Conservation (phyloP, 1,139 yeast genomes). For the Ogataea hybrid region DNA sequence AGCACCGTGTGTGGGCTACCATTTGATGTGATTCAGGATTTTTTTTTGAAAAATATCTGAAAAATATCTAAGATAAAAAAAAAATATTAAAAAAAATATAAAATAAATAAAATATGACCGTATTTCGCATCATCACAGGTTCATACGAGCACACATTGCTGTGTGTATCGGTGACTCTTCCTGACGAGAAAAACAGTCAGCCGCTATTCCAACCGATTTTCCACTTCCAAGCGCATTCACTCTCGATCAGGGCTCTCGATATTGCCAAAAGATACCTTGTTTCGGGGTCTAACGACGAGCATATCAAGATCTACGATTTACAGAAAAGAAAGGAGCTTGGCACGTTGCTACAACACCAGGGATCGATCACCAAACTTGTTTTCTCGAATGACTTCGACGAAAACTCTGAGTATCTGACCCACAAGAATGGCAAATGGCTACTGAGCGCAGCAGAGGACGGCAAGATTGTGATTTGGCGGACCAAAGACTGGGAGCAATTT, state of each 20-base stretch:
- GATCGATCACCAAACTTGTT: conserved; percentile 74
- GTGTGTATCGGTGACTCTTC: conserved; percentile 72
- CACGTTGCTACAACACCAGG: conserved; percentile 83
- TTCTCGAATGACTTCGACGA: conserved; percentile 53
- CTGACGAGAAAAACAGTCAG: conserved; percentile 32
- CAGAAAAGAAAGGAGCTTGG: conserved; percentile 95
- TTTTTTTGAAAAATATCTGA: background rate
- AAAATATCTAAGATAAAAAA: background rate
- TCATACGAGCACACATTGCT: conserved; percentile 92
- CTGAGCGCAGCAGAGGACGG: conserved; percentile 92
- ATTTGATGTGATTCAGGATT: background rate
- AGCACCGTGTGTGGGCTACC: no score
- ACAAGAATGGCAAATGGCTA: conserved; percentile 75
- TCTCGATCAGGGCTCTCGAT: conserved; percentile 83
- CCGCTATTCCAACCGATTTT: conserved; percentile 89
- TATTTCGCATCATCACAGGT: conserved; percentile 82
- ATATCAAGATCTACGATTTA: conserved; percentile 88
- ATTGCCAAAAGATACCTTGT: conserved; percentile 82
- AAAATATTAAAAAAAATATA: background rate
- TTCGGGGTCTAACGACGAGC: conserved; percentile 96
- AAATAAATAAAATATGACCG: conserved; percentile 1
- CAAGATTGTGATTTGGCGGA: conserved; percentile 87
- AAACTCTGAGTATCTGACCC: conserved; percentile 24
- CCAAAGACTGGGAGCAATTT: conserved; percentile 94
- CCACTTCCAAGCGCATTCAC: conserved; percentile 92